A percentile compares a stretch with the other conserved stretches of the same genome.
These are phyloP conservation scores for Xylariales sp. DNA, from an alignment of 2,329 filamentous ascomycete genomes.

Conservation along the genomic window DNA sequence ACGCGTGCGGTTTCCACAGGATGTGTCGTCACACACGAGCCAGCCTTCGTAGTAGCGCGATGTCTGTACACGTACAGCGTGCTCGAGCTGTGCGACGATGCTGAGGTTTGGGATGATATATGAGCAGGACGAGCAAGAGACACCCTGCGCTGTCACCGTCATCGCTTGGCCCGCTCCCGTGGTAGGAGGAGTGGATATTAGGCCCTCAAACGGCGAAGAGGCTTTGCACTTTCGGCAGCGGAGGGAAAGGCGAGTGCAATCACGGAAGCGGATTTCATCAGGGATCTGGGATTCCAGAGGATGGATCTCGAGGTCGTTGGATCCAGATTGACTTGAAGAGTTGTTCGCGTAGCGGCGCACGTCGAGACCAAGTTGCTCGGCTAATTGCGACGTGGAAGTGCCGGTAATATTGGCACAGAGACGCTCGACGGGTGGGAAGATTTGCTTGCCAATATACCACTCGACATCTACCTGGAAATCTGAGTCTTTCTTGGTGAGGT, in stretches of 20 bases:
- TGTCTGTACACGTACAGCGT: constrained; percentile 81
- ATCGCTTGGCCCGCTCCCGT: constrained; percentile 28
- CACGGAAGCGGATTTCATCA: constrained; percentile 87
- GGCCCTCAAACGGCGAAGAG: constrained; percentile 79
- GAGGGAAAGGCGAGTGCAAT: constrained; percentile 80
- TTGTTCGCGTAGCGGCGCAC: constrained; percentile 85
- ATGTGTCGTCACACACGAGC: constrained; percentile 89
- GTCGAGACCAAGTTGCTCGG: constrained; percentile 93
- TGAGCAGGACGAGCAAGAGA: constrained; percentile 78
- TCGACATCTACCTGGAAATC: constrained; percentile 90
- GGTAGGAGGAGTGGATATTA: constrained; percentile 66
- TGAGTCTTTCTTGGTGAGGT: constrained; percentile 81
- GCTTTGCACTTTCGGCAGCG: constrained; percentile 85
- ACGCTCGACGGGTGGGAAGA: constrained; percentile 96
- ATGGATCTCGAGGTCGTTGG: constrained; percentile 78
- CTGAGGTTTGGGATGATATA: constrained; percentile 75
- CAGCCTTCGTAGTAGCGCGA: constrained; percentile 91
- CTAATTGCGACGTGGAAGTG: constrained; percentile 88
- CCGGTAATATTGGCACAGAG: constrained; percentile 95
- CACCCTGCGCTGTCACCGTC: constrained; percentile 74
- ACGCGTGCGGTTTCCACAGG: constrained; percentile 86
- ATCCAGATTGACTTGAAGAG: constrained; percentile 55
- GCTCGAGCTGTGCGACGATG: constrained; percentile 87
- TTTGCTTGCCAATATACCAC: constrained; percentile 98
- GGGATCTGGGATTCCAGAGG: constrained; percentile 95